These are phyloP conservation scores for Paulownia fortunei DNA, from an alignment of 257 asterid species.

Conservation along the genomic window DNA sequence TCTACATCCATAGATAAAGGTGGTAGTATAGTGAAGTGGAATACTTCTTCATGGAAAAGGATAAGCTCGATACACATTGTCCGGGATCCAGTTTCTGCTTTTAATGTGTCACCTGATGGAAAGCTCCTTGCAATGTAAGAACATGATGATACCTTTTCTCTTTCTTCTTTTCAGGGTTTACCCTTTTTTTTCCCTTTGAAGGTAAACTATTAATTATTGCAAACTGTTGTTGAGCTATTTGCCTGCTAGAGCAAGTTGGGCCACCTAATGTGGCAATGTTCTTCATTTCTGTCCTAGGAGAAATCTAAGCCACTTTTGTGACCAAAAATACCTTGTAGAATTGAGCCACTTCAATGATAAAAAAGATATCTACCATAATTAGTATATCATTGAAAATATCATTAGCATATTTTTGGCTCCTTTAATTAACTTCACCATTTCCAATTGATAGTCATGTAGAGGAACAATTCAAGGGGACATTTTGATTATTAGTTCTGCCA, in stretches of 20 bases:
- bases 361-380: no score
- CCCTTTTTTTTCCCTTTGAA: constrained; percentile 9
- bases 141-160: no score
- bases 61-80: constrained; percentile 62
- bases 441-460: constrained; percentile 53
- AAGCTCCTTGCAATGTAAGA: constrained; percentile 84
- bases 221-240: constrained; percentile 17
- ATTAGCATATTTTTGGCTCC: no score
- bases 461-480: constrained; percentile 90
- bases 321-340: no score
- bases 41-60: constrained; percentile 71
- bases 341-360: no score
- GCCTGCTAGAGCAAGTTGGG: constrained; percentile 11
- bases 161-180: not conserved
- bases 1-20: constrained; percentile 54
- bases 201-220: not conserved
- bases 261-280: not conserved
- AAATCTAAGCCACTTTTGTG: not conserved
- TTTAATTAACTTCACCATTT: constrained; percentile 25
- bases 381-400: not conserved
- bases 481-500: constrained; percentile 54
- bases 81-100: constrained; percentile 81
- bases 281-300: not conserved
- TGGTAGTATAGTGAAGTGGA: constrained; percentile 70
- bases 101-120: constrained; percentile 85